Conservation (phyloP, 2,329 filamentous ascomycete genomes). For the Cadophora malorum region DNA sequence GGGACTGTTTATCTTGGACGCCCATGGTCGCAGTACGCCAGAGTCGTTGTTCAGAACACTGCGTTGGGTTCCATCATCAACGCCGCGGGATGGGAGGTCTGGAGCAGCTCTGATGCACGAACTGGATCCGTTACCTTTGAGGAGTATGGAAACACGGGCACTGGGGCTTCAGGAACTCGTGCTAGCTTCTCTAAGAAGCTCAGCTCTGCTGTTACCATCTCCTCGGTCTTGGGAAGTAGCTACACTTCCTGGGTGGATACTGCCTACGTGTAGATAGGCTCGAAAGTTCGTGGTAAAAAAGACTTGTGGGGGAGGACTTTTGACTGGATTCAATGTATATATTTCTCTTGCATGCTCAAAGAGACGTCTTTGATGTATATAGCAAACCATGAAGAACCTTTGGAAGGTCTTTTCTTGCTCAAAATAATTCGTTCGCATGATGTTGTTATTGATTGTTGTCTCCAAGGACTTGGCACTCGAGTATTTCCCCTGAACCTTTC, state of each 20-base stretch:
- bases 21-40: slow-evolving; percentile 57
- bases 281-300: not conserved
- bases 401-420: not conserved
- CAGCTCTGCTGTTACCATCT: slow-evolving; percentile 50
- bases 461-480: not conserved
- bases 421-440: not conserved
- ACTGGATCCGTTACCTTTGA: slow-evolving; percentile 56
- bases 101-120: slow-evolving; percentile 50
- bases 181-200: slow-evolving; percentile 54
- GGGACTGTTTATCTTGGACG: slow-evolving; percentile 58
- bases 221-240: slow-evolving; percentile 52
- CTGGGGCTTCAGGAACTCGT: slow-evolving; percentile 55
- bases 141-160: slow-evolving; percentile 61
- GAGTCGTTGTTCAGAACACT: slow-evolving; percentile 59
- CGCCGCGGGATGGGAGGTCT: slow-evolving; percentile 56
- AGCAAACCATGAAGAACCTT: slow-evolving; percentile 8
- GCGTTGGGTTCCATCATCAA: slow-evolving; percentile 57
- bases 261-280: slow-evolving; percentile 45
- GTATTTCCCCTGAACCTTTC: not conserved
- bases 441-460: not conserved
- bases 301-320: not conserved
- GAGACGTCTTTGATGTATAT: slow-evolving; percentile 21
- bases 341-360: slow-evolving; percentile 19
- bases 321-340: slow-evolving; percentile 26
- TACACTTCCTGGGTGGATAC: slow-evolving; percentile 53